Evolutionary conservation across 176 grass and related monocot genomes (phyloP).

Genomic region (Elymus sibiricus): DNA sequence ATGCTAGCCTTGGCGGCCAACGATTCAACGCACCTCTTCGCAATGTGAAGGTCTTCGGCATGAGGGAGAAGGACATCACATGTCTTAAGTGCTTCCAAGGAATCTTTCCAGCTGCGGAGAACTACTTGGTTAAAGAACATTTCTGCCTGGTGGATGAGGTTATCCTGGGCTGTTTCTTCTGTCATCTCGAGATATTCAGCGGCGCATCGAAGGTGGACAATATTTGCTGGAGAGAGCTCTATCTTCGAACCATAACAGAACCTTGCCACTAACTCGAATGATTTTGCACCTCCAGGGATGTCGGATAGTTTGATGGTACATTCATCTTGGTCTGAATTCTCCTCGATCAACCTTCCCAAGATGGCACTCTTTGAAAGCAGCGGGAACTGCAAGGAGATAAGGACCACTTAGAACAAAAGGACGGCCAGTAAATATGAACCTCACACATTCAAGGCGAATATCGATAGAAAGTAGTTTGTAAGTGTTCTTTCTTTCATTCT

Average conservation of each 20-base stretch:
- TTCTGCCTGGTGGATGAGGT: slow-evolving; percentile 30
- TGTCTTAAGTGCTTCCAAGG: slow-evolving; percentile 29
- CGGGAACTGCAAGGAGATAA: slow-evolving; percentile 36
- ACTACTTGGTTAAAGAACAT: slow-evolving; percentile 30
- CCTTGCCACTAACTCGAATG: slow-evolving; percentile 48
- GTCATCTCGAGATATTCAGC: slow-evolving; percentile 43
- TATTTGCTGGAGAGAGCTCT: slow-evolving; percentile 41
- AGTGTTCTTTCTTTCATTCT: background rate
- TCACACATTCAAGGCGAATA: background rate
- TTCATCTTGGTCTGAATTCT: slow-evolving; percentile 21
- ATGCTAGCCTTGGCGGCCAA: slow-evolving; percentile 34
- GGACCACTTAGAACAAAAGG: background rate
- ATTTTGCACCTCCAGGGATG: slow-evolving; percentile 41
- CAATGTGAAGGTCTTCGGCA: slow-evolving; percentile 35
- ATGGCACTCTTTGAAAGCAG: slow-evolving; percentile 37
- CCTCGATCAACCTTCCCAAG: slow-evolving; percentile 32
- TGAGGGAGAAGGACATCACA: slow-evolving; percentile 31
- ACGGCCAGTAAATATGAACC: background rate
- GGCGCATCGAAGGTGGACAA: slow-evolving; percentile 33
- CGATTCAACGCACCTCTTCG: slow-evolving; percentile 31
- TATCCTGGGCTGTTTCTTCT: slow-evolving; percentile 25
- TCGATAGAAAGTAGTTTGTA: background rate
- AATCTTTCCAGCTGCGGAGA: slow-evolving; percentile 40
- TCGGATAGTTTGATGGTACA: slow-evolving; percentile 22
- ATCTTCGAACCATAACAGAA: slow-evolving; percentile 55